Percentiles rank a stretch among this genome's conserved stretches.
Conservation (phyloP, 2,329 filamentous ascomycete genomes). For the Xylaria sp. region DNA sequence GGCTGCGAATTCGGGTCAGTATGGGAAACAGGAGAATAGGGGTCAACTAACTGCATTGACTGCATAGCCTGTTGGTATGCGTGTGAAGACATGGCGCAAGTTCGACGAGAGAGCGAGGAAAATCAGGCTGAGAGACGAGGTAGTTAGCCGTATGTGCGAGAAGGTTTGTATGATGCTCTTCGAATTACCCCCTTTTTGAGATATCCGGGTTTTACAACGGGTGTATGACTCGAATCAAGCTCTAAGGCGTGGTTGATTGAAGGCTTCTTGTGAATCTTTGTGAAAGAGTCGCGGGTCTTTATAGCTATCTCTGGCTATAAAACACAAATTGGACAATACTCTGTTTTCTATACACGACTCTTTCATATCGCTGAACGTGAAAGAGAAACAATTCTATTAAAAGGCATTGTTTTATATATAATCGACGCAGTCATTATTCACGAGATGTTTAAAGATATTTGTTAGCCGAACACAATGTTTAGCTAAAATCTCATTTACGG, state of each 20-base stretch:
- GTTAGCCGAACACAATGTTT: too few species aligned
- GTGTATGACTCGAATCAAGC: not conserved
- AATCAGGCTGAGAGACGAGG: too few species aligned
- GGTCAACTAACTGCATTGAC: constrained; percentile 6
- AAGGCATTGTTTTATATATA: not conserved
- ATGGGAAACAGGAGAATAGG: not conserved
- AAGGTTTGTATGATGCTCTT: not conserved
- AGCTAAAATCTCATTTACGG: too few species aligned
- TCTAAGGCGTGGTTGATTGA: not conserved
- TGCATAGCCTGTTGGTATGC: not conserved
- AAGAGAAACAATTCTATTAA: not conserved
- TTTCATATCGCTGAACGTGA: too few species aligned
- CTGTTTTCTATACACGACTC: not conserved
- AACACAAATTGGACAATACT: not conserved
- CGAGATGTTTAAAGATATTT: not conserved
- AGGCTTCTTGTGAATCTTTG: not conserved
- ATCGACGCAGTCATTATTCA: too few species aligned
- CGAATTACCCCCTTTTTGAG: not conserved
- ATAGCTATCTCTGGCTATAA: not conserved
- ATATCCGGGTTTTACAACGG: not conserved
- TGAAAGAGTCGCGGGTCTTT: not conserved
- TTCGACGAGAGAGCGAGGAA: not conserved
- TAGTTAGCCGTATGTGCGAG: too few species aligned
- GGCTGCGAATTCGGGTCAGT: too few species aligned
- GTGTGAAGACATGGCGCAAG: constrained; percentile 1